Percentiles rank a stretch among this genome's conserved stretches.
Evolutionary conservation across 208 protist species (phyloP).

Genomic region (Leishmania lainsoni): DNA sequence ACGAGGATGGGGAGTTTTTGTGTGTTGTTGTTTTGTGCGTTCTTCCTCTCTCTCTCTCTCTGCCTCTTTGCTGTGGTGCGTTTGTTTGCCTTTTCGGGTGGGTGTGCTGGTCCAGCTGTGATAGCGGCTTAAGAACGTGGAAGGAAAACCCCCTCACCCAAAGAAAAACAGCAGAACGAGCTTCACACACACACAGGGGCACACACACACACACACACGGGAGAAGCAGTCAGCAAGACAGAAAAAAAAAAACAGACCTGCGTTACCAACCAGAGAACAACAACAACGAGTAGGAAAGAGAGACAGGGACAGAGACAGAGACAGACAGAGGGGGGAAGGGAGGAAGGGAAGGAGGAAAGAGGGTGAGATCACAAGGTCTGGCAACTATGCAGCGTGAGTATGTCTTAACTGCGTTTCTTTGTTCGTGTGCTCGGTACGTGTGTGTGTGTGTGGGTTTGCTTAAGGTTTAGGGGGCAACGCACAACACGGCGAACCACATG

Average conservation of each 20-base stretch:
- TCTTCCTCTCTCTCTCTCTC: too few species aligned
- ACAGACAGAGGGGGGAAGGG: background rate
- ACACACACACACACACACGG: background rate
- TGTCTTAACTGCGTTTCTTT: constrained; percentile 1
- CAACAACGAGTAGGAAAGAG: background rate
- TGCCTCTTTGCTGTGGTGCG: background rate
- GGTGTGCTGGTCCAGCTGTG: background rate
- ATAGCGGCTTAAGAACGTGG: background rate
- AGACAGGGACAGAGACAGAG: background rate
- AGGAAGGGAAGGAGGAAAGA: background rate
- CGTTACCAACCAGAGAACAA: background rate
- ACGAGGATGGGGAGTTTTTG: too few species aligned
- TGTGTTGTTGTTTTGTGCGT: too few species aligned
- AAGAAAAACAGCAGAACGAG: background rate
- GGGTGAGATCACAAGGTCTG: background rate
- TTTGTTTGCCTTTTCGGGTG: background rate
- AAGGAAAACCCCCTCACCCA: too few species aligned
- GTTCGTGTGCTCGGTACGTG: background rate
- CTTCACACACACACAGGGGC: background rate
- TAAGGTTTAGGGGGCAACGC: constrained; percentile 2
- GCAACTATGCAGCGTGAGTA: background rate
- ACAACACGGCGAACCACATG: background rate
- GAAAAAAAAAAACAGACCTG: background rate
- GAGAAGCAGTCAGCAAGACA: background rate
- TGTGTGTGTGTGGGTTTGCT: background rate